These are phyloP conservation scores for Xylariaceae sp. DNA, from an alignment of 2,329 filamentous ascomycete genomes.

Conservation along the genomic window DNA sequence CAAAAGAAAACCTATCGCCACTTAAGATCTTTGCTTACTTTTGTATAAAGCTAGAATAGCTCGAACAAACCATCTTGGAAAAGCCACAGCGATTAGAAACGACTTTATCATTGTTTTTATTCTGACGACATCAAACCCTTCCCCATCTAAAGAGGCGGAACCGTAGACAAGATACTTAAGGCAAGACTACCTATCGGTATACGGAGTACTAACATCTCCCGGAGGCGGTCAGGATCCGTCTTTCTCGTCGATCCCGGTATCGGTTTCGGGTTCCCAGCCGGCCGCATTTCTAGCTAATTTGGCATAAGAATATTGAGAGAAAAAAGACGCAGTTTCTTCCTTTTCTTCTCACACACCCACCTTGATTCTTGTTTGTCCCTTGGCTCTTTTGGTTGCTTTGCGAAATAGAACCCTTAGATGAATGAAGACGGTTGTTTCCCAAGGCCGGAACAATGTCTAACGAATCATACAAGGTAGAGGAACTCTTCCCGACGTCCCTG, in stretches of 20 bases:
- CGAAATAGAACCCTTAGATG: not conserved
- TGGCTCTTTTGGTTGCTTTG: not conserved
- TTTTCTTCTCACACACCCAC: not conserved
- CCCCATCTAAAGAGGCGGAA: no score
- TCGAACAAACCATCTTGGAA: no score
- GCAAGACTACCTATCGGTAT: no score
- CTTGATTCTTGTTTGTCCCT: no score
- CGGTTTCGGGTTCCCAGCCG: not conserved
- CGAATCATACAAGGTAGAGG: slow-evolving; percentile 10
- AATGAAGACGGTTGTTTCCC: not conserved
- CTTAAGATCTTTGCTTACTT: no score
- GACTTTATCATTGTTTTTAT: no score
- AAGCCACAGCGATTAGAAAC: no score
- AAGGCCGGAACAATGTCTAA: slow-evolving; percentile 5
- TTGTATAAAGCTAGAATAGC: no score
- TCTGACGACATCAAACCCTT: no score
- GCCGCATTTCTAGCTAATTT: not conserved
- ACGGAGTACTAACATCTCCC: no score
- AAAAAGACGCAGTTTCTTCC: not conserved
- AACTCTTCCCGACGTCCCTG: slow-evolving; percentile 3
- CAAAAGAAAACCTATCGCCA: no score
- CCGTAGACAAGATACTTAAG: no score
- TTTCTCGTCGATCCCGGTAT: not conserved
- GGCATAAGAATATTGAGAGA: not conserved
- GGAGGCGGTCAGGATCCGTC: not conserved